Evolutionary conservation across 805 yeast genomes (phyloP), one percentile per base, ranked within the genome.

Genomic region (Monosporozyma servazzii): DNA sequence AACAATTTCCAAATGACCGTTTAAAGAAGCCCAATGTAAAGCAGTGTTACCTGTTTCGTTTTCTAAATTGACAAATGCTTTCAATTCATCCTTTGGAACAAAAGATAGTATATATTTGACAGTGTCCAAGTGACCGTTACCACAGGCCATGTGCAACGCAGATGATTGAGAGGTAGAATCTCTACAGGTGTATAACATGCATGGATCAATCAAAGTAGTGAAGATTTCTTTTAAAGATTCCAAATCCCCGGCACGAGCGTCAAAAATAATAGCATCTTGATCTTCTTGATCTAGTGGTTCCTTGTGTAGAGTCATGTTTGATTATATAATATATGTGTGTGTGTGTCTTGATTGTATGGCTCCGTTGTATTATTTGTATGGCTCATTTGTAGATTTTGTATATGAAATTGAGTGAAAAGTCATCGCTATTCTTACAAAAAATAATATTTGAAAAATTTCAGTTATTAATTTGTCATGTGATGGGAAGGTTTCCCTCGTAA

Each of bases 81-180:
- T 67, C 15, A 80, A 79, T 9, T 80, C 75, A 31, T 66, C 72
- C 6, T 51, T 48, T 31, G 71, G 66, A 0, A 75, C 60, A 29
- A 80, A 62, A 0, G 77, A 70, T 31, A 88, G 63, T 25, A 89
- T 66, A 58, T 76, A 85, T 59, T 77, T 69, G 25, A 86, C 78
- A 3, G 82, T 80, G 30, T 82, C 89, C 4, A 72, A 56, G 65
- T 91, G 95, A 1, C 97, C 99, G 69, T 93, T 93, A 27, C 95
- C 99, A 23, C 95, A 82, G 0, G 98, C 97, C 90, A 88, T 87
- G 65, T 93, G 99, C 48, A 93, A 71, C 7, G 96, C 85, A 0
- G 96, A 87, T 48, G 86, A 79, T 40, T 75, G 66, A 2, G 90
- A 75, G 49, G 66, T 72, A 46, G 80, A 82, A 58, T 90, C 96